A percentile compares a stretch with the other conserved stretches of the same genome.
These are phyloP conservation scores for Aspergillus sp. DNA, from an alignment of 2,329 filamentous ascomycete species.

Conservation along the genomic window DNA sequence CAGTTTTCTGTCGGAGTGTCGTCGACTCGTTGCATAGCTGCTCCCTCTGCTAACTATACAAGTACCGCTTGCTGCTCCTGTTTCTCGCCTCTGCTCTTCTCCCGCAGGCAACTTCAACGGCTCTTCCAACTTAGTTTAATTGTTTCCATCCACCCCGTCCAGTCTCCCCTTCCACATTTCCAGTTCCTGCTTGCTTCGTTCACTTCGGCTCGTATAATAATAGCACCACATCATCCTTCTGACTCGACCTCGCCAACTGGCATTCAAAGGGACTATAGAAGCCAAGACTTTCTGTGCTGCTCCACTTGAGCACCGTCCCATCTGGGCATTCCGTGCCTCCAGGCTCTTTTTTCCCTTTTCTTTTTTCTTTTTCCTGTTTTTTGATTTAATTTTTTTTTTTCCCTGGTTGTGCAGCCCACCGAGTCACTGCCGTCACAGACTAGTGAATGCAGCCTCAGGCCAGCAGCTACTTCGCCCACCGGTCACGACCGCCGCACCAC, in stretches of 20 bases:
- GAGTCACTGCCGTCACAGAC: constrained; percentile 22
- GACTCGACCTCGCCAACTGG: constrained; percentile 2
- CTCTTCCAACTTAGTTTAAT: not conserved
- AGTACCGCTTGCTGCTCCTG: constrained; percentile 2
- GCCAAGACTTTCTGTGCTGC: constrained; percentile 20
- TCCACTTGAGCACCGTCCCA: constrained; percentile 22
- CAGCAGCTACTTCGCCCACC: constrained; percentile 9
- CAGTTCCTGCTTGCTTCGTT: not conserved
- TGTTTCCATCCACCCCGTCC: constrained; percentile 1
- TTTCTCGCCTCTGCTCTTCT: not conserved
- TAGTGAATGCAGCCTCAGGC: constrained; percentile 23
- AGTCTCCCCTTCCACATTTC: not conserved
- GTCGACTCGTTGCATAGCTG: constrained; percentile 1
- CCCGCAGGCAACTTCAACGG: not conserved
- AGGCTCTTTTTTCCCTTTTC: constrained; percentile 8
- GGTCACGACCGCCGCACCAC: constrained; percentile 18
- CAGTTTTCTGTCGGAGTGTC: not conserved
- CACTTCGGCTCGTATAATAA: not conserved
- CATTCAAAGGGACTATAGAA: constrained; percentile 12
- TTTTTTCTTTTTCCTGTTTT: constrained; percentile 10
- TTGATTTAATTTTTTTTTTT: constrained; percentile 9
- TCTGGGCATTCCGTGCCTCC: constrained; percentile 23
- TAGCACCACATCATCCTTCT: not conserved
- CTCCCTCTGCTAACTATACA: not conserved
- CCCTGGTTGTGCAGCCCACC: constrained; percentile 8